Conservation (phyloP, 1,139 yeast genomes). For the Nakaseomyces nivariensis region DNA sequence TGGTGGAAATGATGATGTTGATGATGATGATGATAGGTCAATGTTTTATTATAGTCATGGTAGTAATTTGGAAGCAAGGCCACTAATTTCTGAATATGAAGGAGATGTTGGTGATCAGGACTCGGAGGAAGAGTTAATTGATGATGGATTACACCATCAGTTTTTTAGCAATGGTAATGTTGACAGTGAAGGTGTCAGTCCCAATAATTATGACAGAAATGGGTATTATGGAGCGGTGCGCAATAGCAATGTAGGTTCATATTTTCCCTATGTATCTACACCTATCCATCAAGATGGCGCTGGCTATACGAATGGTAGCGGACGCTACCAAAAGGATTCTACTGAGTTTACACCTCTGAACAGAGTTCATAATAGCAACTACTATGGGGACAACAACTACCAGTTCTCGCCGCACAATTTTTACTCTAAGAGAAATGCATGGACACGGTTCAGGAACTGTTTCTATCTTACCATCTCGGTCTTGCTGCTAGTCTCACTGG, state of each 20-base stretch:
- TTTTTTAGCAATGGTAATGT: slow-evolving; percentile 5
- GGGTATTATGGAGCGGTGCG: not conserved
- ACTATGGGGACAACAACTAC: slow-evolving; percentile 19
- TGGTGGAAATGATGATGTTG: slow-evolving; percentile 9
- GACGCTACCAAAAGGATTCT: not conserved
- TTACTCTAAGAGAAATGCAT: slow-evolving; percentile 28
- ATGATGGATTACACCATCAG: slow-evolving; percentile 4
- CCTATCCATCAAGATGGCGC: not conserved
- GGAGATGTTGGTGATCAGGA: slow-evolving; percentile 25
- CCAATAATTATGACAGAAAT: not conserved
- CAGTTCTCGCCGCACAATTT: slow-evolving; percentile 51
- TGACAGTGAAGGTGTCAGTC: slow-evolving; percentile 2
- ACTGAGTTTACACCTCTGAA: slow-evolving; percentile 3
- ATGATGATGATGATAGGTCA: slow-evolving; percentile 26
- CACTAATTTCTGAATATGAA: slow-evolving; percentile 26
- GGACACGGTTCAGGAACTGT: slow-evolving; percentile 36
- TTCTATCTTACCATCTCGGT: slow-evolving; percentile 49
- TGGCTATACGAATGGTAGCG: not conserved
- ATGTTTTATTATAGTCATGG: slow-evolving; percentile 28
- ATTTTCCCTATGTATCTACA: not conserved
- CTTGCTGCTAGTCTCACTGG: slow-evolving; percentile 47
- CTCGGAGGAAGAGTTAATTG: slow-evolving; percentile 8
- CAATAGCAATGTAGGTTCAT: not conserved
- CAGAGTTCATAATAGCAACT: slow-evolving; percentile 4
- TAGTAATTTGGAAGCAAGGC: slow-evolving; percentile 23